Percentiles rank a stretch among this genome's conserved stretches.
Evolutionary conservation across 2,329 filamentous ascomycete genomes (phyloP).

Genomic region (Coniella lustricola): DNA sequence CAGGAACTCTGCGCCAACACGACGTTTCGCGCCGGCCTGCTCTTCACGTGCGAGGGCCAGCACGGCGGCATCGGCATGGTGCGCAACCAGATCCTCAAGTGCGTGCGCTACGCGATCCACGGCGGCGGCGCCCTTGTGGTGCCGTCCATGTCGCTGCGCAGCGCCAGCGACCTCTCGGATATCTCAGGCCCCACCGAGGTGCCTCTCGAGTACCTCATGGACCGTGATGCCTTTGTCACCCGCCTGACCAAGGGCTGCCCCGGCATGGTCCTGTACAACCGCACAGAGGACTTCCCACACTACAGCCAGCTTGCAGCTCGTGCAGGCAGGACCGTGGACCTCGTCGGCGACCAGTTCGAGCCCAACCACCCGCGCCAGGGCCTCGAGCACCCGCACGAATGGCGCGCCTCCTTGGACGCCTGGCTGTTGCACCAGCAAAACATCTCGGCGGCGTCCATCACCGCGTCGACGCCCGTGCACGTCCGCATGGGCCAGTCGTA

Average conservation of each 20-base stretch:
- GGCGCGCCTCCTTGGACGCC: conserved; percentile 24
- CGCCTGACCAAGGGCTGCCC: conserved; percentile 24
- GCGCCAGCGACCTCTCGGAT: conserved; percentile 25
- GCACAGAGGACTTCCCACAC: conserved; percentile 23
- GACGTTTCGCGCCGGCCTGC: conserved; percentile 27
- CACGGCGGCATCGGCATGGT: conserved; percentile 33
- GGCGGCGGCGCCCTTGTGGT: conserved; percentile 30
- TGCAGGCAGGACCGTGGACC: conserved; percentile 13
- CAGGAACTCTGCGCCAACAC: conserved; percentile 25
- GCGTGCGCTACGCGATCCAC: conserved; percentile 32
- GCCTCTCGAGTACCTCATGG: conserved; percentile 25
- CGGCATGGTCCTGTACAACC: conserved; percentile 23
- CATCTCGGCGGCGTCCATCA: conserved; percentile 4
- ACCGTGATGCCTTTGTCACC: conserved; percentile 21
- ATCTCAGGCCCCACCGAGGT: conserved; percentile 24
- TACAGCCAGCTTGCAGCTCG: conserved; percentile 17
- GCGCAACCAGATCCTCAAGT: conserved; percentile 34
- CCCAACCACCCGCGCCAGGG: conserved; percentile 22
- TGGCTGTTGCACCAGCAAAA: conserved; percentile 23
- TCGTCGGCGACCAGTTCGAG: conserved; percentile 27
- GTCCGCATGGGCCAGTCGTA: conserved; percentile 27
- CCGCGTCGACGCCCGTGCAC: conserved; percentile 20
- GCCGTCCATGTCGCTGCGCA: conserved; percentile 29
- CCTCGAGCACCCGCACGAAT: conserved; percentile 19
- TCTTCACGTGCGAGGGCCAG: conserved; percentile 34